Percentiles rank a stretch among this genome's conserved stretches.
phyloP scores from a whole-genome alignment of 2,329 filamentous ascomycete species.

The Pseudocercospora musae region DNA sequence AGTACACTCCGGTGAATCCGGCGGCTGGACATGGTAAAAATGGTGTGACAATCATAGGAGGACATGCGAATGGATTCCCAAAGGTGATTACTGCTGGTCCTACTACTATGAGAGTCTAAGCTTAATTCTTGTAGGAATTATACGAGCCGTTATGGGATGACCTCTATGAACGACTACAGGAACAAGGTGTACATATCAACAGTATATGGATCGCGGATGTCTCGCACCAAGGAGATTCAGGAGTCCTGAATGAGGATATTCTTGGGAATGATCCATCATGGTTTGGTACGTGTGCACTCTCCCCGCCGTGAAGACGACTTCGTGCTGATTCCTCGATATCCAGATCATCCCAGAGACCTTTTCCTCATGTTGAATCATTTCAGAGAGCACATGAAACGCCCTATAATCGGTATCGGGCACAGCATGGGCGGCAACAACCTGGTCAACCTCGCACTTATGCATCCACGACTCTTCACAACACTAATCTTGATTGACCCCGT shows the following conservation, averaged over 20 bases:
- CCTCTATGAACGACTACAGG: slow-evolving; percentile 70
- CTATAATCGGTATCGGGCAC: slow-evolving; percentile 81
- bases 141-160: slow-evolving; percentile 53
- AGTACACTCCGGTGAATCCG: slow-evolving; percentile 78
- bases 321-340: not conserved
- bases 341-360: slow-evolving; percentile 77
- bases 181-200: slow-evolving; percentile 65
- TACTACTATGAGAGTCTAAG: not conserved
- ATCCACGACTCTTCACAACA: slow-evolving; percentile 74
- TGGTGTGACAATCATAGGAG: slow-evolving; percentile 79
- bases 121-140: not conserved
- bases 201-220: slow-evolving; percentile 72
- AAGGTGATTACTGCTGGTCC: slow-evolving; percentile 81
- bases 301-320: not conserved
- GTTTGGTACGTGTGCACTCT: not conserved
- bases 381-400: slow-evolving; percentile 72
- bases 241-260: slow-evolving; percentile 16
- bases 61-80: slow-evolving; percentile 88
- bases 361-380: slow-evolving; percentile 81
- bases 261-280: slow-evolving; percentile 16
- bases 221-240: slow-evolving; percentile 12
- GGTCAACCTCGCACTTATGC: slow-evolving; percentile 67
- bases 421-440: slow-evolving; percentile 81
- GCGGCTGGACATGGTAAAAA: slow-evolving; percentile 64
- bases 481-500: slow-evolving; percentile 83